Evolutionary conservation across 352 stramenopile species (phyloP), one percentile per base, ranked within the genome.

Genomic region (Globisporangium irregulare): DNA sequence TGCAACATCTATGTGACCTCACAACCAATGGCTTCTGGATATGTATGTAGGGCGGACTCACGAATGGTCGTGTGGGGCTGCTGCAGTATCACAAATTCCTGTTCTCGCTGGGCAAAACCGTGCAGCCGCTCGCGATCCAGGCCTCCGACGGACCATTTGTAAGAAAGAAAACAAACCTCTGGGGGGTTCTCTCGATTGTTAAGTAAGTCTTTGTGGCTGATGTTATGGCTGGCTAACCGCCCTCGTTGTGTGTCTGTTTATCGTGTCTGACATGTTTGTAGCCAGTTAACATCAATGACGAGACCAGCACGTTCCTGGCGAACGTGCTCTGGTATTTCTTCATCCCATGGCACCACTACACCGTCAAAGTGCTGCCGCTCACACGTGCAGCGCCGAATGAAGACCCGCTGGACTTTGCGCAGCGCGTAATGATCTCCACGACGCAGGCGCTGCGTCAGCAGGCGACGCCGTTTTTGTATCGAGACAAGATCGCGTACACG

Each of bases 51-150:
- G 84, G 84, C 9, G 84, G 84, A 6, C 74, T 92, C 12, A 90
- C 84, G 18, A 92, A 92, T 34, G 84, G 84, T 5, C 73, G 68
- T 51, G 83, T 85, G 36, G 84, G 84, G 2, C 63, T 92, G 59
- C 60, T 92, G 25, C 84, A 92, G 72, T 92, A 92, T 57, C 82
- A 92, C 71, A 92, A 90, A 70, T 92, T 92, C 62, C 77, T 92
- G 18, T 92, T 92, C 56, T 90, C 81, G 15, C 76, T 92, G 10
- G 82, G 74, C 51, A 86, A 85, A 60, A 76, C 66, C 4, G 70
- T 92, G 54, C 84, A 92, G 46, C 84, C 84, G 46, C 75, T 92
- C 25, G 80, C 82, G 18, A 86, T 92, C 50, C 76, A 78, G 29
- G 84, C 73, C 10, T 82, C 79, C 10, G 84, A 92, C 62, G 84